Evolutionary conservation across 805 yeast genomes (phyloP), one percentile per base, ranked within the genome.

Genomic region (Sungouiozyma ichnusensis): DNA sequence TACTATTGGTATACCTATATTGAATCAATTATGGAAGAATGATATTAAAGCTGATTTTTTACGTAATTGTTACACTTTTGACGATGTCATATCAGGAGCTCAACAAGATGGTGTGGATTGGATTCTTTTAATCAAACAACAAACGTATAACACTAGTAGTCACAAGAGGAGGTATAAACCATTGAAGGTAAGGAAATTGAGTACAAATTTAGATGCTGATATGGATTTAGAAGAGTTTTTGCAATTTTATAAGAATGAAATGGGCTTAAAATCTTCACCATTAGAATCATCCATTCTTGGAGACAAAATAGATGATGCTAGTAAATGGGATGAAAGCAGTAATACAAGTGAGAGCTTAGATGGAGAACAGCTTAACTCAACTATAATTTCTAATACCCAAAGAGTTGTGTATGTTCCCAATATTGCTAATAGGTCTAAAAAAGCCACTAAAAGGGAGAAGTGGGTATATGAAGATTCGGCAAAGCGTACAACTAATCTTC

Each of bases 381-480:
- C 40, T 2, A 24, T 24, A 24, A 48, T 47, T 13, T 44, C 46
- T 3, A 38, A 40, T 18, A 53, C 48, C 38, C 86, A 80, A 49
- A 78, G 75, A 41, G 80, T 81, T 8, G 64, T 73, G 0, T 73
- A 79, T 39, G 81, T 90, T 2, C 75, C 85, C 1, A 85, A 85
- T 52, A 85, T 84, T 51, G 88, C 92, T 1, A 85, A 85, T 3
- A 74, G 82, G 58, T 82, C 92, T 16, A 77, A 77, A 39, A 84
- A 82, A 57, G 76, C 77, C 45, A 84, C 80, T 55, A 81, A 80
- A 54, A 77, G 76, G 55, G 94, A 85, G 47, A 78, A 74, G 51
- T 84, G 82, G 85, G 77, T 77, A 15, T 60, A 77, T 35, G 95
- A 85, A 45, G 86, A 84, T 47, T 79, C 75, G 42, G 76, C 94